phyloP scores from a whole-genome alignment of 192 early-diverging fungal genomes.

The Mortierella claussenii region DNA sequence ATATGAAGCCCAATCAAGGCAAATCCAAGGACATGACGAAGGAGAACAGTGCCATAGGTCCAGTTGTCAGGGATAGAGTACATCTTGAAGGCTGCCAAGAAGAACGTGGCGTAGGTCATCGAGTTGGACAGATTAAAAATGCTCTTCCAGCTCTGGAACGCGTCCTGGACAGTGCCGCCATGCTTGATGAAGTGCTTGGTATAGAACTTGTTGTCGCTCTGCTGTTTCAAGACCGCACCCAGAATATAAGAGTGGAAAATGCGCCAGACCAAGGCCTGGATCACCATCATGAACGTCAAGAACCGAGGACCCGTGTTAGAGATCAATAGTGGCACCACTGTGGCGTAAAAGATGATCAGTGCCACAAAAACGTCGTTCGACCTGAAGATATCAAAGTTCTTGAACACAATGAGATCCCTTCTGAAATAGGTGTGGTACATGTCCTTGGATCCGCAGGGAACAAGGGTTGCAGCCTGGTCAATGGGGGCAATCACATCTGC shows the following conservation, averaged over 20 bases:
- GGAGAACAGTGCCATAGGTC: conserved; percentile 74
- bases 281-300: conserved; percentile 59
- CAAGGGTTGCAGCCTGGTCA: conserved; percentile 29
- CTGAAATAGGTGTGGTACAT: conserved; percentile 80
- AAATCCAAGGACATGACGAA: conserved; percentile 86
- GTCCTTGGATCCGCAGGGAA: conserved; percentile 54
- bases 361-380: conserved; percentile 85
- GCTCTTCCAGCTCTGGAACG: conserved; percentile 95
- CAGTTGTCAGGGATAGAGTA: conserved; percentile 80
- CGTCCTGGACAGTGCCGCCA: conserved; percentile 88
- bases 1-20: conserved; percentile 89
- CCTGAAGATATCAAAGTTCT: conserved; percentile 91
- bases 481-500: conserved; percentile 23
- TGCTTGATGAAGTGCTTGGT: conserved; percentile 94
- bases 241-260: conserved; percentile 85
- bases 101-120: conserved; percentile 93
- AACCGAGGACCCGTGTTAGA: conserved; percentile 49
- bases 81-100: conserved; percentile 80
- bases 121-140: conserved; percentile 91
- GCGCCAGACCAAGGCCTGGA: conserved; percentile 89
- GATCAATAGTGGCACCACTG: conserved; percentile 70
- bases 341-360: conserved; percentile 79
- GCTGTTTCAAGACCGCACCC: conserved; percentile 81
- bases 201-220: conserved; percentile 84
- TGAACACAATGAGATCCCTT: conserved; percentile 88